Conservation (phyloP, 257 asterid genomes). For the Cynanchum wilfordii region DNA sequence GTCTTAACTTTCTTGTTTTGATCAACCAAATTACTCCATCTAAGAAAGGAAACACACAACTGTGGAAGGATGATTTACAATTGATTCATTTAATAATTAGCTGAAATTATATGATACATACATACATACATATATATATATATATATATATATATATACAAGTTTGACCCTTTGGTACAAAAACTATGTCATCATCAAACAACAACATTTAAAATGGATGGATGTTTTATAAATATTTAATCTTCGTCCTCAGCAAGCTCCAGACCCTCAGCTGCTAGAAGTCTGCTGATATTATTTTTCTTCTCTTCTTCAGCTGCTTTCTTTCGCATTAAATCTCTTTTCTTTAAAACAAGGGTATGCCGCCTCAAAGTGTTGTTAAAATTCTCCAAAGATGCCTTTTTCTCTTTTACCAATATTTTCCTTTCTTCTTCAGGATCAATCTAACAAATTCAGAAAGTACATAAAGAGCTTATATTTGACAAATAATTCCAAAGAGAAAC, state of each 20-base stretch:
- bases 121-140: too few relatives aligned
- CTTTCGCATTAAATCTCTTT: conserved; percentile 67
- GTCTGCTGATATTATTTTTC: conserved; percentile 56
- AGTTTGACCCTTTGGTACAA: conserved; percentile 1
- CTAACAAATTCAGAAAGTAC: conserved; percentile 27
- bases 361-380: conserved; percentile 67
- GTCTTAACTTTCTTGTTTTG: not conserved
- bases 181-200: not conserved
- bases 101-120: not conserved
- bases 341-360: conserved; percentile 72
- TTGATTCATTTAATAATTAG: conserved; percentile 1
- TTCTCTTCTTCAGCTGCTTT: conserved; percentile 81
- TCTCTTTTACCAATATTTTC: conserved; percentile 75
- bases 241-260: conserved; percentile 76
- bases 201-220: too few relatives aligned
- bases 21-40: not conserved
- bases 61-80: not conserved
- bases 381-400: conserved; percentile 65
- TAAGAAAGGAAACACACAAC: not conserved
- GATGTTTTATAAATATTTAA: conserved; percentile 26
- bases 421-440: conserved; percentile 90
- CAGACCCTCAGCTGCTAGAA: conserved; percentile 92
- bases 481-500: not conserved
- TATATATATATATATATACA: conserved; percentile 10
- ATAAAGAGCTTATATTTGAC: not conserved